A percentile compares a stretch with the other conserved stretches of the same genome.
These are phyloP conservation scores for Phylloporus sp. DNA, from an alignment of 768 basidiomycete genomes.

Conservation along the genomic window DNA sequence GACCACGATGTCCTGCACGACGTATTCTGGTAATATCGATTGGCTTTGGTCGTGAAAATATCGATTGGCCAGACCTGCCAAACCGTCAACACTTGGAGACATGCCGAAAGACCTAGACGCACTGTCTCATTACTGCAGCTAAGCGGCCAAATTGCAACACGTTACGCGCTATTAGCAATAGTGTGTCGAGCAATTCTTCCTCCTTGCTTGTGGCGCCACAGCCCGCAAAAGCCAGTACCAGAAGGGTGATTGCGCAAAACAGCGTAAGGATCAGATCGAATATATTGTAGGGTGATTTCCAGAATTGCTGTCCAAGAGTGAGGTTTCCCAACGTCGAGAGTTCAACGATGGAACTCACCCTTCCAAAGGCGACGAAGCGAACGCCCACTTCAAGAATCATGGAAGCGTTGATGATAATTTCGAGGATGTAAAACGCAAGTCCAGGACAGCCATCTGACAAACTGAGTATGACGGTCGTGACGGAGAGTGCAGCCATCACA, in stretches of 20 bases:
- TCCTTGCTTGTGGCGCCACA: constrained; percentile 82
- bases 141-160: constrained; percentile 89
- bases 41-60: constrained; percentile 81
- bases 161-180: constrained; percentile 89
- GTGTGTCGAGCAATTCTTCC: constrained; percentile 91
- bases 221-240: constrained; percentile 84
- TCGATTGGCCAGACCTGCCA: constrained; percentile 78
- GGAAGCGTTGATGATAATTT: constrained; percentile 80
- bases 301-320: constrained; percentile 71
- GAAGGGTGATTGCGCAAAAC: constrained; percentile 86
- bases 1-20: constrained; percentile 53
- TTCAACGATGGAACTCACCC: constrained; percentile 51
- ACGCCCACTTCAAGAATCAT: constrained; percentile 95
- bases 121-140: constrained; percentile 93
- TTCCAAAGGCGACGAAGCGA: constrained; percentile 89
- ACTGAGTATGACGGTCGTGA: constrained; percentile 82
- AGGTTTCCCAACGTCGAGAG: background rate
- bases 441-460: constrained; percentile 83
- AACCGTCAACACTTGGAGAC: constrained; percentile 6
- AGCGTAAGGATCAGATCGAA: constrained; percentile 84
- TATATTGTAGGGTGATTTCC: constrained; percentile 90
- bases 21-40: constrained; percentile 77
- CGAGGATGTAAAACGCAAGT: constrained; percentile 83
- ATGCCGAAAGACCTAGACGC: constrained; percentile 30
- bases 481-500: constrained; percentile 81